Conservation (phyloP, 306 rosid genomes). For the Vigna trinervia region DNA sequence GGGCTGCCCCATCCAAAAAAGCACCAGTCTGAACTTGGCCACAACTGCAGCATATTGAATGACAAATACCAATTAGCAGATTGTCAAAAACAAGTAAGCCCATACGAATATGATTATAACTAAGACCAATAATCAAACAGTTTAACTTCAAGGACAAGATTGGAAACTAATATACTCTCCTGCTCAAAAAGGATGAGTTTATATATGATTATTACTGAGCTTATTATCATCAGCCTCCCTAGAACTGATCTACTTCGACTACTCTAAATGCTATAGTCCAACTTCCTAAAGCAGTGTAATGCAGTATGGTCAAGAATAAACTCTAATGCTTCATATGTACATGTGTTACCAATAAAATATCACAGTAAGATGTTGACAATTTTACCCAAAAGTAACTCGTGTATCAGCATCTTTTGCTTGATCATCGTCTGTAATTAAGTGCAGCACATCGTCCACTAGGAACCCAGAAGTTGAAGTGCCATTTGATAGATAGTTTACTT, state of each 20-base stretch:
- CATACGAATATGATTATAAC: neutral
- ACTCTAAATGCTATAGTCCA: conserved; percentile 6
- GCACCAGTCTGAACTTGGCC: conserved; percentile 83
- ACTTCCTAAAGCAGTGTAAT: neutral
- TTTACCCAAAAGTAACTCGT: conserved; percentile 76
- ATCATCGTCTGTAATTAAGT: conserved; percentile 65
- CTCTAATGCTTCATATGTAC: neutral
- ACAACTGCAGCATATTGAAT: conserved; percentile 68
- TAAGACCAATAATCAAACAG: conserved; percentile 20
- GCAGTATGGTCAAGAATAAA: neutral
- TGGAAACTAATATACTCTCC: neutral
- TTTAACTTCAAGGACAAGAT: neutral
- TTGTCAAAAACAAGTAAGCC: conserved; percentile 11
- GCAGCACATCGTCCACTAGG: conserved; percentile 85
- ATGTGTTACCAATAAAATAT: conserved; percentile 18
- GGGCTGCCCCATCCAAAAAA: conserved; percentile 75
- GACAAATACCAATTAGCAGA: conserved; percentile 19
- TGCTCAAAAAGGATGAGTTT: neutral
- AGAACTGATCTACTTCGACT: conserved; percentile 9
- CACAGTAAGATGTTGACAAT: conserved; percentile 20
- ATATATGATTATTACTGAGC: neutral
- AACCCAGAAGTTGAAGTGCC: conserved; percentile 75
- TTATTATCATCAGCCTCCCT: conserved; percentile 29
- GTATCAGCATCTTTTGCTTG: conserved; percentile 48
- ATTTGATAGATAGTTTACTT: conserved; percentile 59